phyloP scores from a whole-genome alignment of 2,329 filamentous ascomycete species.

The Teratosphaeria gauchensis region DNA sequence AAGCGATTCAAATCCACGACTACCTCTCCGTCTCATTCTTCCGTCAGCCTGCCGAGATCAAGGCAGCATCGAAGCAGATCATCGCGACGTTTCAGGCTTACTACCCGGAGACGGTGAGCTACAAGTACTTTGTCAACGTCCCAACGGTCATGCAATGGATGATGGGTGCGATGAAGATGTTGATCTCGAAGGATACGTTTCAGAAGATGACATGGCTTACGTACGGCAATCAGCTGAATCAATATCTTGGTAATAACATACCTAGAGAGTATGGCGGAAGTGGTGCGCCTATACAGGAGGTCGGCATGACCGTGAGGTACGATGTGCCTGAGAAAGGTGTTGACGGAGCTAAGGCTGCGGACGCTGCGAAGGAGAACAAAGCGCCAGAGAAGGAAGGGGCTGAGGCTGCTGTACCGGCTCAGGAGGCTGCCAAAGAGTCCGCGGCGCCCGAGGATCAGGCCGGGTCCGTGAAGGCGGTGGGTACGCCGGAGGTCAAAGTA shows the following conservation, averaged over 20 bases:
- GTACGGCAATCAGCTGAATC: constrained; percentile 56
- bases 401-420: background rate
- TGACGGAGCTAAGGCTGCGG: background rate
- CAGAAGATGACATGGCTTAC: constrained; percentile 41
- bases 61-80: constrained; percentile 66
- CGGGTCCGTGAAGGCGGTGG: background rate
- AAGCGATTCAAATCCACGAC: constrained; percentile 89
- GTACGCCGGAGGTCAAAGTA: background rate
- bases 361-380: background rate
- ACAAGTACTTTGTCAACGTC: constrained; percentile 96
- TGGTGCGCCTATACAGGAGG: constrained; percentile 41
- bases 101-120: constrained; percentile 79
- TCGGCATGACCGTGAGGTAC: constrained; percentile 33
- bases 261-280: constrained; percentile 74
- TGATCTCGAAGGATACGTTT: constrained; percentile 39
- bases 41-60: constrained; percentile 66
- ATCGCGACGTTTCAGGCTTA: constrained; percentile 71
- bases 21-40: constrained; percentile 83
- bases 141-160: constrained; percentile 80
- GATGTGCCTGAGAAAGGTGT: constrained; percentile 3
- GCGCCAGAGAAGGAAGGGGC: background rate
- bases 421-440: background rate
- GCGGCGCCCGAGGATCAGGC: background rate
- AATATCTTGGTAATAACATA: constrained; percentile 55
- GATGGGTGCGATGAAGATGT: constrained; percentile 36